Conservation (phyloP, 352 stramenopile genomes). For the Pythium plurisporium region DNA sequence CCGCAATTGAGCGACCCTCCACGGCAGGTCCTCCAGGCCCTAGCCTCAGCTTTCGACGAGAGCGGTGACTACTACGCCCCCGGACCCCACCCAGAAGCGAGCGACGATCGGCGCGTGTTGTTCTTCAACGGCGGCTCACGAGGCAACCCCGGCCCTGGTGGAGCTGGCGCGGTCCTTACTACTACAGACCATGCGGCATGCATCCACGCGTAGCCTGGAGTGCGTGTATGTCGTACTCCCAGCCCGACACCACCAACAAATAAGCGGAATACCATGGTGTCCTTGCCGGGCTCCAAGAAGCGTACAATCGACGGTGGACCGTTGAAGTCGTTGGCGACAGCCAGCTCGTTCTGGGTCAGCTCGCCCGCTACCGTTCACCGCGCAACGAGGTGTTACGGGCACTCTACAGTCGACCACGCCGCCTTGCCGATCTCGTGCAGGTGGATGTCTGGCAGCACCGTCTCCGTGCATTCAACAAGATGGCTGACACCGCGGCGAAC, state of each 20-base stretch:
- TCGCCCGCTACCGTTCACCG: neutral
- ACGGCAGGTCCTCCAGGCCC: neutral
- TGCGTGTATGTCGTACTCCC: neutral
- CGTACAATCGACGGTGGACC: neutral
- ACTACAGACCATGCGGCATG: neutral
- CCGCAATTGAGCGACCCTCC: too few relatives aligned
- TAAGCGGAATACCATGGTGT: slow-evolving; percentile 3
- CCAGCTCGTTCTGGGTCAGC: neutral
- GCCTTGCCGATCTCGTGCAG: neutral
- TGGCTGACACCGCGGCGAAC: slow-evolving; percentile 2
- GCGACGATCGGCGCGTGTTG: neutral
- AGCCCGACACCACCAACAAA: slow-evolving; percentile 9
- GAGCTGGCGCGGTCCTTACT: neutral
- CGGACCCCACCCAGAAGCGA: too few relatives aligned
- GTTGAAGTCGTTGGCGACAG: slow-evolving; percentile 14
- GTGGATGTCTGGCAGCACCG: neutral
- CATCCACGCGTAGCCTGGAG: neutral
- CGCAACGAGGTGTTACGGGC: neutral
- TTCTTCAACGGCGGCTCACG: neutral
- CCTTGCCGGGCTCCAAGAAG: neutral
- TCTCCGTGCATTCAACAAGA: neutral
- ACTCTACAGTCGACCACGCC: neutral
- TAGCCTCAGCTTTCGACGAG: neutral
- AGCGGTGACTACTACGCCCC: neutral
- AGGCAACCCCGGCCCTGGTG: neutral